Percentiles rank a stretch among this genome's conserved stretches.
These are phyloP conservation scores for Neonectria neomacrospora DNA, from an alignment of 2,329 filamentous ascomycete species.

Conservation along the genomic window DNA sequence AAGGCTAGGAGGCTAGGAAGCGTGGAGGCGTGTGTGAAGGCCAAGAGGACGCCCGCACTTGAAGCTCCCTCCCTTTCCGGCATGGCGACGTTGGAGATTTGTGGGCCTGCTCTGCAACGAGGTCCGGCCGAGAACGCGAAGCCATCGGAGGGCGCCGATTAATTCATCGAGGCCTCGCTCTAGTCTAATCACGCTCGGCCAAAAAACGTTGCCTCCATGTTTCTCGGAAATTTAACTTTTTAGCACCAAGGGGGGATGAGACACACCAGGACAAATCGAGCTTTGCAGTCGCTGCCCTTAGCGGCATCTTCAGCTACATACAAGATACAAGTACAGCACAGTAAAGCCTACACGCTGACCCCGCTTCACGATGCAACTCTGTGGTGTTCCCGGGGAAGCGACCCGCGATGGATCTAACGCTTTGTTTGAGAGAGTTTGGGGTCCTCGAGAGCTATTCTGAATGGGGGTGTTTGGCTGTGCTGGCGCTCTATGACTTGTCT, in stretches of 20 bases:
- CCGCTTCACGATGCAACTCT: slow-evolving; percentile 37
- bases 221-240: background rate
- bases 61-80: background rate
- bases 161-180: background rate
- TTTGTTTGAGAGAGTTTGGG: slow-evolving; percentile 12
- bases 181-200: background rate
- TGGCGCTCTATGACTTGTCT: slow-evolving; percentile 1
- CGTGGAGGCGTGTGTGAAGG: too few species aligned
- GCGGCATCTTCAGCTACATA: slow-evolving; percentile 22
- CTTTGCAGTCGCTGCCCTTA: slow-evolving; percentile 14
- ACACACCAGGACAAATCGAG: slow-evolving; percentile 5
- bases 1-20: background rate
- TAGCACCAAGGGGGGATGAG: background rate
- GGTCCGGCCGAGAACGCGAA: background rate
- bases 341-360: slow-evolving; percentile 30
- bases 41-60: background rate
- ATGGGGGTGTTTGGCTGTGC: slow-evolving; percentile 12
- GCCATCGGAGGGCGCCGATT: background rate
- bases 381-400: slow-evolving; percentile 31
- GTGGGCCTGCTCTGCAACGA: background rate
- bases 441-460: slow-evolving; percentile 8
- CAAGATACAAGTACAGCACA: slow-evolving; percentile 4
- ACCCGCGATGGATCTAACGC: slow-evolving; percentile 35
- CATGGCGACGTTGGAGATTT: slow-evolving; percentile 8
- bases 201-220: background rate